Conservation (phyloP, 1,139 yeast genomes). For the Candida tunisiensis region DNA sequence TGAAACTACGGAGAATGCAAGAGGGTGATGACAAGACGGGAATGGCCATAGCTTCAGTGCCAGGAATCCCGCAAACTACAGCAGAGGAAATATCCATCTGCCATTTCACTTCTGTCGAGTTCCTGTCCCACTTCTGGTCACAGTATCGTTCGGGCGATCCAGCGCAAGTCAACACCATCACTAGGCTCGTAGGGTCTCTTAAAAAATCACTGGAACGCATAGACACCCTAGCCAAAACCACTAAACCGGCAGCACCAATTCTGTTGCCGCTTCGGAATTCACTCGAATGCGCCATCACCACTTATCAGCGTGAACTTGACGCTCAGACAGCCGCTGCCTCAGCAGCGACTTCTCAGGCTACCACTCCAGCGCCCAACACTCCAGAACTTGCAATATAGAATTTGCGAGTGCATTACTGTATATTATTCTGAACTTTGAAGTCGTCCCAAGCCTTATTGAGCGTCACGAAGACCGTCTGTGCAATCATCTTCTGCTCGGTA, state of each 20-base stretch:
- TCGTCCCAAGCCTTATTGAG: constrained; percentile 85
- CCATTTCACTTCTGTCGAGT: constrained; percentile 56
- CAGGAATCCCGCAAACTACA: constrained; percentile 2
- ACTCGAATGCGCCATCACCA: too few species aligned
- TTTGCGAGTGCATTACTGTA: too few species aligned
- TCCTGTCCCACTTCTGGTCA: constrained; percentile 52
- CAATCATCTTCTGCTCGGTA: constrained; percentile 64
- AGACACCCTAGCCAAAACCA: constrained; percentile 16
- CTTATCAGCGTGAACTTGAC: too few species aligned
- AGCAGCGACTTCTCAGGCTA: too few species aligned
- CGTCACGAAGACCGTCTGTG: constrained; percentile 72
- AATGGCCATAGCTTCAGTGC: neutral
- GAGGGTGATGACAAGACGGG: neutral
- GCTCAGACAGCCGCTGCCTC: too few species aligned
- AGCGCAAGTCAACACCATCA: constrained; percentile 28
- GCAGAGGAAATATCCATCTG: constrained; percentile 19
- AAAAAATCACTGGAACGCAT: constrained; percentile 31
- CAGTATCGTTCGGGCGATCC: constrained; percentile 43
- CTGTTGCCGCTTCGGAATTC: too few species aligned
- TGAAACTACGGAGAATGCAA: neutral
- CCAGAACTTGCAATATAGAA: too few species aligned
- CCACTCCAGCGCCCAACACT: too few species aligned
- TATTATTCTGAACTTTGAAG: constrained; percentile 49
- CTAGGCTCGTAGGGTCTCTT: constrained; percentile 30
- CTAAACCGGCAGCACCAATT: too few species aligned